A percentile compares a stretch with the other conserved stretches of the same genome.
These are phyloP conservation scores for Naganishia sp. DNA, from an alignment of 1,284 basidiomycete genomes.

Conservation along the genomic window DNA sequence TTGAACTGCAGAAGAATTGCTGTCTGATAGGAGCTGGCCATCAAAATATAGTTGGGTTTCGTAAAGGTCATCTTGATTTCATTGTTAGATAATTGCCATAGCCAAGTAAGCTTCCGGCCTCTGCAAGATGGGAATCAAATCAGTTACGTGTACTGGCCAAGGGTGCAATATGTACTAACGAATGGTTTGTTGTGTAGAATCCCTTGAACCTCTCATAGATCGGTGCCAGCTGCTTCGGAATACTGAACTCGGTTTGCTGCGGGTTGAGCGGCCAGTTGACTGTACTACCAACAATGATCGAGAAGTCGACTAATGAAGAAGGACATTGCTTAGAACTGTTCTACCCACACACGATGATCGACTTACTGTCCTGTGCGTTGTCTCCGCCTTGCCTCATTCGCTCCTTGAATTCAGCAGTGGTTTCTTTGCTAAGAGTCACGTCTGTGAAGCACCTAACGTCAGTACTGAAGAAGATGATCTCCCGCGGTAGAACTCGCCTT, in stretches of 20 bases:
- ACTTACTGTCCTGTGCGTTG: conserved; percentile 26
- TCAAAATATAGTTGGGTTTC: conserved; percentile 91
- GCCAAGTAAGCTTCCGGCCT: conserved; percentile 93
- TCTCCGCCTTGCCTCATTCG: conserved; percentile 61
- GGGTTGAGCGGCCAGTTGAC: conserved; percentile 95
- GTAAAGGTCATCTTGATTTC: conserved; percentile 91
- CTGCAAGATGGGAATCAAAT: conserved; percentile 34
- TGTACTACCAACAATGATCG: conserved; percentile 89
- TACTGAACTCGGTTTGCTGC: conserved; percentile 78
- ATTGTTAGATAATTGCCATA: conserved; percentile 97
- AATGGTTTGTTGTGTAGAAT: conserved; percentile 92
- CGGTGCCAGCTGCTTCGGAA: conserved; percentile 81
- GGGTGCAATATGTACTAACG: conserved; percentile 43
- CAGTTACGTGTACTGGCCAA: conserved; percentile 3
- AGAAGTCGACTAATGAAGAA: conserved; percentile 69
- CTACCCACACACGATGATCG: background rate
- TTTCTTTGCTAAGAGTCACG: conserved; percentile 92
- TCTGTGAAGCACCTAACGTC: conserved; percentile 58
- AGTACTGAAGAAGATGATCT: background rate
- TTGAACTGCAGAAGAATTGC: conserved; percentile 95
- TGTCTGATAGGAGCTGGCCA: conserved; percentile 94
- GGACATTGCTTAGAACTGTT: background rate
- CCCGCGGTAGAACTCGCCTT: conserved; percentile 60
- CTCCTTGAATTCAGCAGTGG: conserved; percentile 95
- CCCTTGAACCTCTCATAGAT: conserved; percentile 90